phyloP scores from a whole-genome alignment of 163 green algal species.

The Coccomyxa subellipsoidea region DNA sequence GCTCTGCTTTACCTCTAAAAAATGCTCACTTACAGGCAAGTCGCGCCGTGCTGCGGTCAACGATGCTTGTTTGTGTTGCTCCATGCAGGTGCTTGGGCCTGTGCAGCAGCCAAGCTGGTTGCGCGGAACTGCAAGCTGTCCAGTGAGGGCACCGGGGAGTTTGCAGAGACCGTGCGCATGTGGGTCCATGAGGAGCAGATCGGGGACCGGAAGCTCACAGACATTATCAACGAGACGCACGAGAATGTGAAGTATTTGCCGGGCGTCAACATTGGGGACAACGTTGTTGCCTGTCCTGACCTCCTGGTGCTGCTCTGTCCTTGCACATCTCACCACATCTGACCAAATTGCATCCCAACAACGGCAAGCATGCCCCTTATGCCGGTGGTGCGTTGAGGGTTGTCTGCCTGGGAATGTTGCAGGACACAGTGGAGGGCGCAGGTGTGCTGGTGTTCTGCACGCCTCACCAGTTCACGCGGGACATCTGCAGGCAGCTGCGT shows the following conservation, averaged over 20 bases:
- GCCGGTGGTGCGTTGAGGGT: no score
- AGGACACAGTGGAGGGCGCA: slow-evolving; percentile 36
- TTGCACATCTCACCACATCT: no score
- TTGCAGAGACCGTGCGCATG: slow-evolving; percentile 60
- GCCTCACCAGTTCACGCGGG: slow-evolving; percentile 72
- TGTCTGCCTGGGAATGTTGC: no score
- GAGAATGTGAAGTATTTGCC: slow-evolving; percentile 62
- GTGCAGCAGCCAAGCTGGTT: slow-evolving; percentile 53
- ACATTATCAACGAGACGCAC: slow-evolving; percentile 60
- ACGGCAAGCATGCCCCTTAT: no score
- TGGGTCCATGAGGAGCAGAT: slow-evolving; percentile 74
- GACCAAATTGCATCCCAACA: no score
- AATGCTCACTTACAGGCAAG: no score
- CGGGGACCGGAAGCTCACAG: slow-evolving; percentile 62
- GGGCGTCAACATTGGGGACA: slow-evolving; percentile 37
- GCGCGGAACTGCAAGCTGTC: slow-evolving; percentile 46
- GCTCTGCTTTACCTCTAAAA: no score
- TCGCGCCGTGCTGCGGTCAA: no score
- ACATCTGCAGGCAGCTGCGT: slow-evolving; percentile 44
- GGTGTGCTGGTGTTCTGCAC: slow-evolving; percentile 64
- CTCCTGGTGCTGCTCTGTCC: slow-evolving; percentile 19
- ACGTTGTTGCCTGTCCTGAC: slow-evolving; percentile 55
- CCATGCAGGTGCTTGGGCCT: slow-evolving; percentile 63
- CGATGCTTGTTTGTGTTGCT: no score
- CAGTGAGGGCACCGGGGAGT: slow-evolving; percentile 45